Base-by-base conservation (phyloP, 2,329 filamentous ascomycete species). In the Chaetothyriales sp. region DNA sequence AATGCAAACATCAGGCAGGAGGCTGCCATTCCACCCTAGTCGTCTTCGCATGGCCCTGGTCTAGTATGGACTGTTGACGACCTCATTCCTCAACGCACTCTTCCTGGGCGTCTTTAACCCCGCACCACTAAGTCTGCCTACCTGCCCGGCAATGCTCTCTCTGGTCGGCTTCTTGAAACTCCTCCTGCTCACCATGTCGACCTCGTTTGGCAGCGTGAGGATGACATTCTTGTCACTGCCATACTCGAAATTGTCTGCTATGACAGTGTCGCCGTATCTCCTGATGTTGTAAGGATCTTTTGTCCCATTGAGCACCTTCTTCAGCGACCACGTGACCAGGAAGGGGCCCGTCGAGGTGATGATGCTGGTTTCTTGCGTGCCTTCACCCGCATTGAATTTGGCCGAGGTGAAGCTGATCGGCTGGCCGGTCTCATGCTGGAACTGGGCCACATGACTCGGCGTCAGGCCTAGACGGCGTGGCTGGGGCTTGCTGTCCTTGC, bases 201-300 rank as follows among this genome's bases (percentile, higher is more conserved):
- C 92, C 67, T 97, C 89, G 65, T 98, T 95, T 1, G 92, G 89
- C 57, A 98, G 73, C 0, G 92, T 92, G 37, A 98, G 90, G 63
- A 98, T 95, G 62, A 98, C 88, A 63, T 95, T 95, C 78, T 95
- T 94, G 69, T 98, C 92, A 4, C 84, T 89, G 46, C 90, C 90
- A 64, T 89, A 98, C 63, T 92, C 89, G 81, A 98, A 98, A 67
- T 98, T 94, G 67, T 98, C 92, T 3, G 92, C 92, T 75, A 94
- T 95, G 65, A 98, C 89, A 57, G 94, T 85, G 63, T 98, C 92
- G 0, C 81, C 78, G 66, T 98, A 98, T 15, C 92, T 84, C 76
- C 97, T 95, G 76, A 98, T 97, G 61, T 83, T 86, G 72, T 98
- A 98, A 0, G 90, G 85, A 54, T 92, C 85, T 69, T 89, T 92